Base-by-base conservation (phyloP, 225 moss, liverwort and hornwort species). In the Asterella californica region DNA sequence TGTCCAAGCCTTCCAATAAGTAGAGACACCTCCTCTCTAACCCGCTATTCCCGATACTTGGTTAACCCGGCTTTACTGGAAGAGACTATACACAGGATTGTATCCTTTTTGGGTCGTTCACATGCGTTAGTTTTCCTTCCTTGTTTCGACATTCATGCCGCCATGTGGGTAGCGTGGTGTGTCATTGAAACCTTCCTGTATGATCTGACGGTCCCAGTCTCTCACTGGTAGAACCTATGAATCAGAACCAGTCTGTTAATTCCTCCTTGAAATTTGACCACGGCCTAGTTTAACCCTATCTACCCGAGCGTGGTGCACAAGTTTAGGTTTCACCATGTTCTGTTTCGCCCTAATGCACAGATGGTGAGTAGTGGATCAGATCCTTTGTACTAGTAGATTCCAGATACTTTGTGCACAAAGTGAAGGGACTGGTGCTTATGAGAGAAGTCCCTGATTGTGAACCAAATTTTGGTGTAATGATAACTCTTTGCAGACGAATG, bases 21-120 rank as follows among this genome's bases (percentile, higher is more conserved):
- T 55, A 70, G 63, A 79, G 79, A 77, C 25, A 15, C 50, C 42
- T 71, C 21, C 68, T 78, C 72, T 80, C 79, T 81, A 81, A 76
- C 76, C 76, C 70, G 54, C 49, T 76, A 24, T 74, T 75, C 29
- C 38, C 61, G 62, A n/a, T 70, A 81, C 69, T 75, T 49, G 78
- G 72, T 50, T 68, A 63, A 62, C 71, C 75, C 76, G 74, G 79
- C 57, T 79, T 59, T n/a, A 9, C 27, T 74, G 52, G 33, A 57
- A 55, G 49, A 82, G 77, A 62, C 15, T 19, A 60, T 29, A 27
- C 42, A n/a, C 57, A 57, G 55, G 78, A 55, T 59, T 79, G 79
- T 69, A 30, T 45, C 24, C 22, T 72, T 62, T 79, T 79, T 65
- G 53, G 68, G 70, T 70, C 70, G 71, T 72, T 62, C 14, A 42